Base-by-base conservation (phyloP, 2,329 filamentous ascomycete species). In the Penicillium sp. region DNA sequence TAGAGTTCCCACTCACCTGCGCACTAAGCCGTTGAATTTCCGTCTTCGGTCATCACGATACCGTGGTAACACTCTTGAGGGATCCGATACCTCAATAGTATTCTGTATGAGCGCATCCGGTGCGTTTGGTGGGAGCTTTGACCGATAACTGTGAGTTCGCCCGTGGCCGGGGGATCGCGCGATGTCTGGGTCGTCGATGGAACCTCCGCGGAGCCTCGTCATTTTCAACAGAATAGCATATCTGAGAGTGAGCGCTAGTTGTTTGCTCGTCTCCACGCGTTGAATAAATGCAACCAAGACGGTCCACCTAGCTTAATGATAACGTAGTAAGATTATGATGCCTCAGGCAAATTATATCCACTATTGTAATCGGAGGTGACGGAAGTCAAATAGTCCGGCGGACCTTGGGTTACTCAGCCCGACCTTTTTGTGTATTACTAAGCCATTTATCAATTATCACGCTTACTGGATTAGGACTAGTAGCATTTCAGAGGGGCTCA, bases 11-110 rank as follows among this genome's bases (percentile, higher is more conserved):
- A 72, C 82, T 63, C 71, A 89, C 87, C 82, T 86, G 68, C 89
- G 86, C 15, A 91, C 85, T 17, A 91, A 75, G 4, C 84, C 75
- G 70, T 91, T 88, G 61, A 76, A 78, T 21, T 72, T 70, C 29
- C 75, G 67, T 54, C 75, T 72, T 40, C 76, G 73, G 50, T 77
- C 74, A 59, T 75, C 74, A 41, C 70, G 69, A 63, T 73, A 71
- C 69, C 73, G 76, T 7, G 72, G 62, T 6, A 78, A 59, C 1
- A 78, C 74, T 38, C 69, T 65, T 6, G 70, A 62, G 19, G 75
- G 66, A 46, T 78, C 71, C 6, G 71, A 70, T 1, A 78, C 69
- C 38, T 73, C 69, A 33, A 78, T 68, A 1, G 76, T 78, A 55
- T 77, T 76, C 54, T 74, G 70, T 1, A 64, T 56, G 40, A 78